Conservation (phyloP, 2,329 filamentous ascomycete species). For the Dissoconium aciculare region DNA sequence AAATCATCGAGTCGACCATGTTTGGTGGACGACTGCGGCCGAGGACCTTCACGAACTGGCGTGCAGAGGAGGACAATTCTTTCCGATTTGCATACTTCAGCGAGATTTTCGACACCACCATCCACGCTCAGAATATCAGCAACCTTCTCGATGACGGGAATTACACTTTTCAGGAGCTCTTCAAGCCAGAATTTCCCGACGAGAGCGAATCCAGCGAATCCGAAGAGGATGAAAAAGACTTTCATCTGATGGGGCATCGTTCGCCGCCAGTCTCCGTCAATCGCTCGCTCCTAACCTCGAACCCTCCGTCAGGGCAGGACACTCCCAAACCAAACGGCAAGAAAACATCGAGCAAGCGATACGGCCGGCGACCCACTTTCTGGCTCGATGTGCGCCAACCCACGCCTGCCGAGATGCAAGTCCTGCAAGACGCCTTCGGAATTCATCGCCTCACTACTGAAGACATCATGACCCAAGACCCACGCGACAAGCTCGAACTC, state of each 20-base stretch:
- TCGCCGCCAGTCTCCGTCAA: neutral
- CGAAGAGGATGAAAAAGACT: slow-evolving; percentile 39
- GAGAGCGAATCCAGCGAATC: slow-evolving; percentile 53
- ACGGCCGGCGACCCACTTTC: slow-evolving; percentile 78
- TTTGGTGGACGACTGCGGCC: slow-evolving; percentile 80
- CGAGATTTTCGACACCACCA: slow-evolving; percentile 87
- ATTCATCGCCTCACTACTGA: slow-evolving; percentile 92
- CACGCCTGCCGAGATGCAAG: slow-evolving; percentile 90
- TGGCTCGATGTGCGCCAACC: slow-evolving; percentile 90
- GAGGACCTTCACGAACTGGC: slow-evolving; percentile 55
- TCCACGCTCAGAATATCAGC: slow-evolving; percentile 89
- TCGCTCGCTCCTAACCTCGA: neutral
- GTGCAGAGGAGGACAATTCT: slow-evolving; percentile 74
- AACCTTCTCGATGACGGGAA: slow-evolving; percentile 76
- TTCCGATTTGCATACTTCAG: slow-evolving; percentile 99
- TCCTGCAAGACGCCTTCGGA: slow-evolving; percentile 79
- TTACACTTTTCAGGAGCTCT: slow-evolving; percentile 67
- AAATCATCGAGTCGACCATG: slow-evolving; percentile 83
- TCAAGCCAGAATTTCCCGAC: slow-evolving; percentile 70
- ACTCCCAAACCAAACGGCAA: slow-evolving; percentile 17
- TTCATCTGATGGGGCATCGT: slow-evolving; percentile 3
- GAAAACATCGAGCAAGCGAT: slow-evolving; percentile 22
- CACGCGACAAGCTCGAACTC: slow-evolving; percentile 92
- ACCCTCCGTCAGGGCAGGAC: slow-evolving; percentile 10
- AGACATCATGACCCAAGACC: slow-evolving; percentile 94